These are phyloP conservation scores for Juglanconis oblonga DNA, from an alignment of 2,329 filamentous ascomycete genomes.

Conservation along the genomic window DNA sequence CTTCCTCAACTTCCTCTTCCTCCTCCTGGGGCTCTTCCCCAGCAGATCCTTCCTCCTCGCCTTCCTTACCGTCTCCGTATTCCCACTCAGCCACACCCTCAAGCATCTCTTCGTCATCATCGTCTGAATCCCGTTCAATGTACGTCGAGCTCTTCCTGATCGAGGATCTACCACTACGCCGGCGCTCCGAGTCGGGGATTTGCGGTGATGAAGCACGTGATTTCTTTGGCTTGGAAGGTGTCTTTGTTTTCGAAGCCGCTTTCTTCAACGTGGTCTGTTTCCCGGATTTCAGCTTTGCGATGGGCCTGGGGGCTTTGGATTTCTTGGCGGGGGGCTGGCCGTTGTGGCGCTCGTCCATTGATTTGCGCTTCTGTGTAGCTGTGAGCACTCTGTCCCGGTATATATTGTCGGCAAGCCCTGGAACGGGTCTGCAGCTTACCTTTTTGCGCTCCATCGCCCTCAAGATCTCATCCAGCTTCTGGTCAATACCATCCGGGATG, in stretches of 20 bases:
- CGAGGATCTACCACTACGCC: constrained; percentile 51
- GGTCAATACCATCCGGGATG: constrained; percentile 72
- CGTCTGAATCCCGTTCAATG: constrained; percentile 54
- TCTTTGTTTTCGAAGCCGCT: constrained; percentile 24
- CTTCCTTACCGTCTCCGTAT: constrained; percentile 41
- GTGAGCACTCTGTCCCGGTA: background rate
- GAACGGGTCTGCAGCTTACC: constrained; percentile 35
- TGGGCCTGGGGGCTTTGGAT: constrained; percentile 26
- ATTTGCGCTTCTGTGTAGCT: constrained; percentile 52
- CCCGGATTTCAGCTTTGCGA: constrained; percentile 32
- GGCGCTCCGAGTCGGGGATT: constrained; percentile 43
- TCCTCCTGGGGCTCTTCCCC: constrained; percentile 12
- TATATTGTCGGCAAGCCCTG: too few relatives aligned
- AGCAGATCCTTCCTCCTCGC: constrained; percentile 22
- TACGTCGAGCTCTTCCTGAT: constrained; percentile 45
- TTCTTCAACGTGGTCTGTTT: constrained; percentile 27
- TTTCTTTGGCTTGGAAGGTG: constrained; percentile 30
- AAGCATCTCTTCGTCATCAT: constrained; percentile 61
- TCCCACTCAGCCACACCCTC: constrained; percentile 59
- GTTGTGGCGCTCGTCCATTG: constrained; percentile 46
- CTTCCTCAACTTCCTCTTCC: constrained; percentile 9
- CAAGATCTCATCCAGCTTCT: constrained; percentile 68
- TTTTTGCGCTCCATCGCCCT: constrained; percentile 70
- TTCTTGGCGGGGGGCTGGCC: constrained; percentile 42
- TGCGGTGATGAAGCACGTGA: constrained; percentile 27